Evolutionary conservation across 306 rosid genomes (phyloP), one percentile per base, ranked within the genome.

Genomic region (Quillaja saponaria): DNA sequence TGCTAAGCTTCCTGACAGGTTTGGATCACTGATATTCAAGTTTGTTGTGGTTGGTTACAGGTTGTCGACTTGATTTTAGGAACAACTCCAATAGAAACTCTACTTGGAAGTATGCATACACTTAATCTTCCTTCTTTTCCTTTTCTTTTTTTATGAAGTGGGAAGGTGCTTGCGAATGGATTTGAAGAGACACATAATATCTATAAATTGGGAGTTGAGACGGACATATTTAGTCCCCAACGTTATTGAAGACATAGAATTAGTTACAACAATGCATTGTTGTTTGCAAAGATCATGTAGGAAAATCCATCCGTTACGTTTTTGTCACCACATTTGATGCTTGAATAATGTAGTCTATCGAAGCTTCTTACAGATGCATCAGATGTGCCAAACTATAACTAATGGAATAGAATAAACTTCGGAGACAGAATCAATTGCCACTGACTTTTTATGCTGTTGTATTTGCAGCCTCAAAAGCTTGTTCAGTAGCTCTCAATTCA

Each of bases 401-500:
- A n/a, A 15, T 55, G 49, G 33, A 49, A 59, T 69, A 14, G 13
- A 63, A 44, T 47, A 48, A 40, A 52, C 59, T 50, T 25, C 4
- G 31, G 60, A 69, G 57, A 61, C 47, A 7, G 6, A 46, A 68
- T 61, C 28, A 49, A 38, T 46, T 8, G 14, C 69, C 72, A 67
- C 66, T 58, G 33, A 65, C 60, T 42, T 63, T 37, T 77, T 66
- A 38, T 76, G n/a, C 52, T 72, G 68, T 69, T 69, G 66, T 70
- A 33, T 81, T 34, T 80, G 89, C 90, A 94, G 99, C 90, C 85
- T 89, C 56, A 75, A 67, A 67, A 72, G 63, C 78, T 78, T 90
- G 95, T 89, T 89, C 60, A 74, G 67, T 34, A 80, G 95, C 76
- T 67, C 86, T 64, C 88, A 87, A 61, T 94, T 94, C 86, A 84